Percentiles rank a stretch among this genome's conserved stretches.
Conservation (phyloP, 1,139 yeast genomes). For the Kodamaea ohmeri region DNA sequence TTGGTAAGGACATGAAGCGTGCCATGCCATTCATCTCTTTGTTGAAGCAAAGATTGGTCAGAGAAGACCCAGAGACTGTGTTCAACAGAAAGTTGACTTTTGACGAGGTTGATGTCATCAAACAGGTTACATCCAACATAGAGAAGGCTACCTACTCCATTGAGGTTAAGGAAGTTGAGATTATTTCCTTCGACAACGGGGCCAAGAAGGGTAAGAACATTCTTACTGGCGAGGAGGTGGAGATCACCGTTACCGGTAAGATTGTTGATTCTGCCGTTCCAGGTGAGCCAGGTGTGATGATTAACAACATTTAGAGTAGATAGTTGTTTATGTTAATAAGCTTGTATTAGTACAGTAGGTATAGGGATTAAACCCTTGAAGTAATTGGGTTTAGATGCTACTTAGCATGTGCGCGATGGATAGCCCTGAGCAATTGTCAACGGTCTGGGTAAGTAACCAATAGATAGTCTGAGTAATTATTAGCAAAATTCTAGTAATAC, state of each 20-base stretch:
- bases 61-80: slow-evolving; percentile 69
- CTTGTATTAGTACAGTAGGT: no score
- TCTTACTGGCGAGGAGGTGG: slow-evolving; percentile 68
- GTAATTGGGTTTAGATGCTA: not conserved
- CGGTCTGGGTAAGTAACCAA: no score
- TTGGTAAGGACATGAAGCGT: slow-evolving; percentile 83
- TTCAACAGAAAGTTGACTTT: slow-evolving; percentile 85
- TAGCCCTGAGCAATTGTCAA: no score
- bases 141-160: slow-evolving; percentile 67
- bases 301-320: slow-evolving; percentile 50
- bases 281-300: slow-evolving; percentile 85
- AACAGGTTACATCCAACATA: slow-evolving; percentile 53
- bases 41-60: slow-evolving; percentile 72
- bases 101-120: slow-evolving; percentile 69
- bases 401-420: no score
- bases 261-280: slow-evolving; percentile 83
- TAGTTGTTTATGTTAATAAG: not conserved
- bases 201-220: slow-evolving; percentile 60
- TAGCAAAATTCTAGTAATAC: no score
- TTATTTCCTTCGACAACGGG: slow-evolving; percentile 60
- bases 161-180: slow-evolving; percentile 53
- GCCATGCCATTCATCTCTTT: slow-evolving; percentile 96
- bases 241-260: slow-evolving; percentile 60
- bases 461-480: no score
- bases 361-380: no score